Percentiles rank a stretch among this genome's conserved stretches.
phyloP scores from a whole-genome alignment of 208 protist species.

The Kentomonas sorsogonicus region DNA sequence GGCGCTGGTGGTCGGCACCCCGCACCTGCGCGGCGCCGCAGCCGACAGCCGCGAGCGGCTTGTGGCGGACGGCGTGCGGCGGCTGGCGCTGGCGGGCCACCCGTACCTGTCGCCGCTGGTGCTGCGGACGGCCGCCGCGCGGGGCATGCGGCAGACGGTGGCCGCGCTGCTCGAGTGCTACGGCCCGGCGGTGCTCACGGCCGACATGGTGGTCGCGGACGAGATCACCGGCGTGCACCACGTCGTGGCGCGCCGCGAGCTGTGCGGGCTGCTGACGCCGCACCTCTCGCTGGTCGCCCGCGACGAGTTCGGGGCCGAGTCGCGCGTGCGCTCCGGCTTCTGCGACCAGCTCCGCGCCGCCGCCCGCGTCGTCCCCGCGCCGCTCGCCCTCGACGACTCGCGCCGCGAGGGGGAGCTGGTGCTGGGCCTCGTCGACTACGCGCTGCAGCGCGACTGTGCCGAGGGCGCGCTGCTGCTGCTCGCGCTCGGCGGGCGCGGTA shows the following conservation, averaged over 20 bases:
- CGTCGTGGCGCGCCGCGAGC: conserved; percentile 23
- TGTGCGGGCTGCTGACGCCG: conserved; percentile 42
- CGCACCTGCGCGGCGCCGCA: conserved; percentile 15
- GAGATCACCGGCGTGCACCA: conserved; percentile 49
- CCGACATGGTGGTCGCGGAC: conserved; percentile 29
- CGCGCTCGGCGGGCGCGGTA: conserved; percentile 37
- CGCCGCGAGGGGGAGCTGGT: no score
- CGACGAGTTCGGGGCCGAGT: conserved; percentile 21
- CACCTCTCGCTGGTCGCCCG: conserved; percentile 26
- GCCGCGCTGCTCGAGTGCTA: conserved; percentile 55
- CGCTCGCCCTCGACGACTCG: conserved; percentile 9
- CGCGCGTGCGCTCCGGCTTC: conserved; percentile 16
- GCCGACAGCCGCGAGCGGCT: conserved; percentile 20
- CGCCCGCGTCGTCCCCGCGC: conserved; percentile 13
- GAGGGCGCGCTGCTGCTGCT: conserved; percentile 56
- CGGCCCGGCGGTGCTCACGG: conserved; percentile 31
- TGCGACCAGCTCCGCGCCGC: conserved; percentile 15
- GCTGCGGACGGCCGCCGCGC: conserved; percentile 34
- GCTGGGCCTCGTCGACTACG: conserved; percentile 60
- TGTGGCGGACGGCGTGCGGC: conserved; percentile 30
- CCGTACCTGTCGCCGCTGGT: conserved; percentile 38
- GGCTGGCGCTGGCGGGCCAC: conserved; percentile 49
- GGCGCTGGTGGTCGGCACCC: conserved; percentile 31
- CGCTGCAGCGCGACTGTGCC: conserved; percentile 32
- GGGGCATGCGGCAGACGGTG: conserved; percentile 33